Base-by-base conservation (phyloP, 2,329 filamentous ascomycete genomes). In the Mycosphaerella arachidis region DNA sequence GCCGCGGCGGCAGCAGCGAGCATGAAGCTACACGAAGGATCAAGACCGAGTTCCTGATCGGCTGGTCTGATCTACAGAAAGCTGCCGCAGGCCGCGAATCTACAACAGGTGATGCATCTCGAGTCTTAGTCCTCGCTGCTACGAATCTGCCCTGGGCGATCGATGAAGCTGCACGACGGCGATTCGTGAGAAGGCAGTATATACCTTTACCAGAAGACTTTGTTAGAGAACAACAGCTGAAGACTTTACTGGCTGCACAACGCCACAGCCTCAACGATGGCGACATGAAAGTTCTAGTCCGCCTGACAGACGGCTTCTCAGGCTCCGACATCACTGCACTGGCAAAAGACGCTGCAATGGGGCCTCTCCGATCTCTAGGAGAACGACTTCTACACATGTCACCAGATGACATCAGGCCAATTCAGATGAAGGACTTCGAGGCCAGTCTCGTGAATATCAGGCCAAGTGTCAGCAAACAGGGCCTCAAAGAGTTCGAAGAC, bases 121-220 rank as follows among this genome's bases (percentile, higher is more conserved):
- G 93, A 55, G 94, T 99, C 1, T 81, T 99, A 13, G 94, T 99
- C 0, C 83, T 99, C 37, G 94, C 94, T 0, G 94, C 94, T 20
- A 99, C 94, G 0, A 99, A 99, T 72, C 75, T 97, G 60, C 94
- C 94, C 0, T 99, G 94, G 94, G 92, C 92, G 35, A 97, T 99
- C 67, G 94, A 99, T 68, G 94, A 97, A 74, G 94, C 94, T 27
- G 94, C 94, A 0, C 83, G 94, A 59, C 82, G 94, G 58, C 82
- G 94, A 54, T 99, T 99, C 72, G 93, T 97, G 13, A 82, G 94
- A 64, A 84, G 94, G 60, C 94, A 97, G 75, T 99, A 99, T 73
- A 99, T 99, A 61, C 93, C 94, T 0, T 77, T 99, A 9, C 94
- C 94, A 0, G 94, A 97, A 72, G 84, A 86, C 10, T 84, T 88